phyloP scores from a whole-genome alignment of 176 grass and related monocot genomes.

The Avena insularis region DNA sequence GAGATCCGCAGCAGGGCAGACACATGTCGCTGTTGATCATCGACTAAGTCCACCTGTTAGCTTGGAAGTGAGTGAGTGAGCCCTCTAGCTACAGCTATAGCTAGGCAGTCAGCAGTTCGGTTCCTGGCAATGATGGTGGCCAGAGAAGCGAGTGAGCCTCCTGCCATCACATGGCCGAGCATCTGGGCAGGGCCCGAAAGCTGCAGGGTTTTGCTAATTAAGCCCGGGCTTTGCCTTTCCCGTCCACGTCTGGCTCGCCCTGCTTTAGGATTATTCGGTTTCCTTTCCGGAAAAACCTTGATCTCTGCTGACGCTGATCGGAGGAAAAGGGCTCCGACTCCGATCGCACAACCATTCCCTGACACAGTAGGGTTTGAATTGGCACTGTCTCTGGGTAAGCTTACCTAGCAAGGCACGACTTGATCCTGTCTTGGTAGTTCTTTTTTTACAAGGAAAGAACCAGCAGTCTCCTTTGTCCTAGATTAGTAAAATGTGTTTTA shows the following conservation, averaged over 20 bases:
- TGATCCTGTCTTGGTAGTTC: background rate
- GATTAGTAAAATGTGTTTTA: no score
- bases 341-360: background rate
- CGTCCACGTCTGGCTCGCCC: background rate
- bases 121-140: constrained; percentile 36
- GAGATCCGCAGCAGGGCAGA: background rate
- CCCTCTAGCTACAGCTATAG: background rate
- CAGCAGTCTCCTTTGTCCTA: no score
- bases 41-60: background rate
- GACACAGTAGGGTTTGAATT: background rate
- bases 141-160: background rate
- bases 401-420: constrained; percentile 33
- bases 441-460: background rate
- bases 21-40: constrained; percentile 10
- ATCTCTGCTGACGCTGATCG: background rate
- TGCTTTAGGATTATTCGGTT: constrained; percentile 3
- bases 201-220: constrained; percentile 10
- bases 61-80: background rate
- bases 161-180: constrained; percentile 32
- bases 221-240: background rate
- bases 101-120: background rate
- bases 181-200: constrained; percentile 44
- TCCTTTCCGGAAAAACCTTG: constrained; percentile 5
- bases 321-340: background rate
- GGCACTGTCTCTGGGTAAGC: background rate